These are phyloP conservation scores for Ostreobium quekettii DNA, from an alignment of 139 green algal species.

Conservation along the genomic window DNA sequence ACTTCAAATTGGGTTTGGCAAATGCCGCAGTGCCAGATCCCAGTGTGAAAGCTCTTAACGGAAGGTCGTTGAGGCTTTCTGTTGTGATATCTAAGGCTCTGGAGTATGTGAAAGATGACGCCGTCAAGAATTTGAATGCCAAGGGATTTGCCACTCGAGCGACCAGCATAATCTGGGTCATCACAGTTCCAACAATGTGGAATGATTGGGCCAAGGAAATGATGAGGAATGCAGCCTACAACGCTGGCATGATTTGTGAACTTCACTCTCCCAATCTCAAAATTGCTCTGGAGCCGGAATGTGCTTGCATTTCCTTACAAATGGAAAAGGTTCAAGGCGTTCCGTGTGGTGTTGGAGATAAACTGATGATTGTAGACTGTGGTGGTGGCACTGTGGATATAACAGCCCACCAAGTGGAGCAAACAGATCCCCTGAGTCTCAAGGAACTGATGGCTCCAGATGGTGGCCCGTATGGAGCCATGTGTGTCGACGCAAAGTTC, in stretches of 20 bases:
- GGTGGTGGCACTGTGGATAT: background rate
- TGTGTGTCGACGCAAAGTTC: background rate
- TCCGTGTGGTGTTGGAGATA: background rate
- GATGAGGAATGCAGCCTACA: background rate
- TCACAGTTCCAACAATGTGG: background rate
- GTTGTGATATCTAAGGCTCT: background rate
- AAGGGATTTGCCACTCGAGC: background rate
- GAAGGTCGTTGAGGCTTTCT: background rate
- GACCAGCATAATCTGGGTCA: background rate
- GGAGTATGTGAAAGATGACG: conserved; percentile 1
- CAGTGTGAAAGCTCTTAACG: background rate
- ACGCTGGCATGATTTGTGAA: background rate
- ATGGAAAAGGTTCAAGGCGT: background rate
- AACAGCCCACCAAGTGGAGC: background rate
- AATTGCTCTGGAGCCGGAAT: no score
- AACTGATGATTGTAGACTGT: background rate
- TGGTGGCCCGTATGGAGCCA: background rate
- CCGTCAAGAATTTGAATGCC: background rate
- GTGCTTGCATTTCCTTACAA: background rate
- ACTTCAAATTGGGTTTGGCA: no score
- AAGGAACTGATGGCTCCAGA: background rate
- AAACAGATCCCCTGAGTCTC: background rate
- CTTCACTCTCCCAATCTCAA: background rate
- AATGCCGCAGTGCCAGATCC: background rate
- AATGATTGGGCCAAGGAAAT: no score